A percentile compares a stretch with the other conserved stretches of the same genome.
These are phyloP conservation scores for Tricholoma matsutake DNA, from an alignment of 768 basidiomycete genomes.

Conservation along the genomic window DNA sequence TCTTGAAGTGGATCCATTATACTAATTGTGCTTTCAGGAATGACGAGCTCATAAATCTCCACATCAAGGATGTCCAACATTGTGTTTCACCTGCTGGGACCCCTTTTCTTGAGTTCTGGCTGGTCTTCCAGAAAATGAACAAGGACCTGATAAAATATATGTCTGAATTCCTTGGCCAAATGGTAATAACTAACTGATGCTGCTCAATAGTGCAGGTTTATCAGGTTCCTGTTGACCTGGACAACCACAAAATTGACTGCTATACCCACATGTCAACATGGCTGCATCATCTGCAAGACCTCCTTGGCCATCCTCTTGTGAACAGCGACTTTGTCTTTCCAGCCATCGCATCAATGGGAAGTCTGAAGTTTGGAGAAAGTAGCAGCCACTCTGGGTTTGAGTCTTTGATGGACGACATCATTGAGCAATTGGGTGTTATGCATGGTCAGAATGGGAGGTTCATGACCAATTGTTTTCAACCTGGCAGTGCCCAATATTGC, in stretches of 20 bases:
- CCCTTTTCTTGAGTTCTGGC: conserved; percentile 13
- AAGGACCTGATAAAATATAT: conserved; percentile 19
- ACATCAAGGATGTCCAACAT: background rate
- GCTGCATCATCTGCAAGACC: background rate
- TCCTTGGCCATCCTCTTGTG: background rate
- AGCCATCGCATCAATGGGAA: conserved; percentile 17
- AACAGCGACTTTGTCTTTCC: conserved; percentile 17
- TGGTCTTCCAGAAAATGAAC: conserved; percentile 20
- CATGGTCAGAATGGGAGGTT: background rate
- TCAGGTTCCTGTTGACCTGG: background rate
- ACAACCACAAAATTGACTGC: background rate
- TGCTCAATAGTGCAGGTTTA: background rate
- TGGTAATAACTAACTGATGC: background rate
- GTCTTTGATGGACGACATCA: conserved; percentile 18
- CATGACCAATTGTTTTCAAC: background rate
- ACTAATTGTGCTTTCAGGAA: background rate
- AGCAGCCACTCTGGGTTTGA: conserved; percentile 22
- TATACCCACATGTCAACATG: background rate
- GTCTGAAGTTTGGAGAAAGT: conserved; percentile 20
- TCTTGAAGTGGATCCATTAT: background rate
- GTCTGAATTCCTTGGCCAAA: no score
- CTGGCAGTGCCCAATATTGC: background rate
- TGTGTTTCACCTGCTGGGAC: background rate
- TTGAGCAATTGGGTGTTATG: conserved; percentile 15
- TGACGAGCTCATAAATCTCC: background rate